Conservation (phyloP, 306 rosid species). For the Cicer chorassanicum region DNA sequence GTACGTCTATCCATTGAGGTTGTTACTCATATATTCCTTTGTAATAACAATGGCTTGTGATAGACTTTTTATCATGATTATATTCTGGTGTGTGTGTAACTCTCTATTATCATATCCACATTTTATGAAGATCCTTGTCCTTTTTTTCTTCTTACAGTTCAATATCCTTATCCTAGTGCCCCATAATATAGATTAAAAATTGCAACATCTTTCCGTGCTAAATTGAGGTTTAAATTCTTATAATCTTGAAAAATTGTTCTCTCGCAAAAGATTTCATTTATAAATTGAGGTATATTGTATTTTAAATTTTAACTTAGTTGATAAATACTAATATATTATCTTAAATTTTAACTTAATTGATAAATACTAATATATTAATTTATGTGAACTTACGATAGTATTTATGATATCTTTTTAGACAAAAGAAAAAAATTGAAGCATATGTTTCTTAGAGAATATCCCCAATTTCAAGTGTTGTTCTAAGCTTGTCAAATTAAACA, state of each 20-base stretch:
- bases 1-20: no score
- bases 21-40: no score
- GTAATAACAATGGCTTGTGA: background rate
- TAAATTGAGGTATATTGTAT: no score
- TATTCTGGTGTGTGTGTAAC: background rate
- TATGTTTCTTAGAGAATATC: background rate
- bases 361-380: no score
- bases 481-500: conserved; percentile 42
- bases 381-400: no score
- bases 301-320: no score
- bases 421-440: background rate
- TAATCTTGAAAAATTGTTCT: background rate
- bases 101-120: background rate
- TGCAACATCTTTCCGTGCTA: background rate
- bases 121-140: conserved; percentile 14
- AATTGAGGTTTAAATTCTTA: conserved; percentile 13
- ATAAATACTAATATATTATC: no score
- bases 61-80: background rate
- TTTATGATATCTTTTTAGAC: no score
- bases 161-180: background rate
- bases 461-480: background rate
- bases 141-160: background rate
- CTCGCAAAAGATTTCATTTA: background rate
- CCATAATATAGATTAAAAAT: background rate
- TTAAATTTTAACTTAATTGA: no score